Evolutionary conservation across 2,329 filamentous ascomycete genomes (phyloP).

Genomic region (Sporothrix dimorphospora): DNA sequence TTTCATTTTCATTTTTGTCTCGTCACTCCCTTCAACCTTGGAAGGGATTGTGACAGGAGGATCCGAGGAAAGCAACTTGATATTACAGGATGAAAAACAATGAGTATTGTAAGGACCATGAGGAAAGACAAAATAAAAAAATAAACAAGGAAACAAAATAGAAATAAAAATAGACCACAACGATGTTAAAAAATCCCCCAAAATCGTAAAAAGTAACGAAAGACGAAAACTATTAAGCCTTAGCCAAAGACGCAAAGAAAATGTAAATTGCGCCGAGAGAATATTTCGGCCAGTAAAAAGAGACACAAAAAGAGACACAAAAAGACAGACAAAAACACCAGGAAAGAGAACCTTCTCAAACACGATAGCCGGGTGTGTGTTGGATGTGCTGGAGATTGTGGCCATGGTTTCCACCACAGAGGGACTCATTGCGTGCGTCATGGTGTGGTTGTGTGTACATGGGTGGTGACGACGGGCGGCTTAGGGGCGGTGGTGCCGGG

Average conservation of each 20-base stretch:
- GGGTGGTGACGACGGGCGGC: constrained; percentile 2
- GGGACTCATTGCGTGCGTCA: background rate
- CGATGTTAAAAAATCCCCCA: background rate
- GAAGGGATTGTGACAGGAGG: constrained; percentile 18
- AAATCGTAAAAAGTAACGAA: background rate
- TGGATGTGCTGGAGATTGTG: background rate
- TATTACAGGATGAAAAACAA: background rate
- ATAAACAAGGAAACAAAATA: background rate
- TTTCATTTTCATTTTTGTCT: background rate
- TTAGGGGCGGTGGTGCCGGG: background rate
- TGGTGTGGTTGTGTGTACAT: background rate
- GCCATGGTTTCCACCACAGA: background rate
- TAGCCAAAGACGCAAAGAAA: background rate
- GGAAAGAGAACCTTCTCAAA: background rate
- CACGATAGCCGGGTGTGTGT: background rate
- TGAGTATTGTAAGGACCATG: background rate
- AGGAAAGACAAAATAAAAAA: background rate
- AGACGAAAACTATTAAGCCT: background rate
- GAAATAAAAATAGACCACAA: background rate
- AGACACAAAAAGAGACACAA: background rate
- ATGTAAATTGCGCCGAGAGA: background rate
- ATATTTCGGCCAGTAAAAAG: background rate
- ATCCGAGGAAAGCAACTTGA: background rate
- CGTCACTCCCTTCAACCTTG: constrained; percentile 21
- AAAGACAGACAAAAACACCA: background rate